phyloP scores from a whole-genome alignment of 345 rosid species.

The Melaleuca alternifolia region DNA sequence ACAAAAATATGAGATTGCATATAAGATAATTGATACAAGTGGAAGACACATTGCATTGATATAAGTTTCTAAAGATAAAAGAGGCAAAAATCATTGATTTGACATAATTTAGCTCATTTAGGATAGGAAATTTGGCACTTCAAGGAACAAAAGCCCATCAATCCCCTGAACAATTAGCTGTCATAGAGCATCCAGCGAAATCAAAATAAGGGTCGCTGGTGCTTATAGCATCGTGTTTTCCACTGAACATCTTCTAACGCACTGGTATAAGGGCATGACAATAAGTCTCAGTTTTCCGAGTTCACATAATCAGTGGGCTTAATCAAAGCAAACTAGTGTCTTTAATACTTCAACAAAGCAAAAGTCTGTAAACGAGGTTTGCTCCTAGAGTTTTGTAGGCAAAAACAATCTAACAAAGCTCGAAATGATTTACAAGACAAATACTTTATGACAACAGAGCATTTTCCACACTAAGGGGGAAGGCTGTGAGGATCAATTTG shows the following conservation, averaged over 20 bases:
- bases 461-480: neutral
- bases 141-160: neutral
- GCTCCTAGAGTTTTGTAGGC: neutral
- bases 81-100: neutral
- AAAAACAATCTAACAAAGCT: neutral
- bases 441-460: neutral
- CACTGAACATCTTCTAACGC: neutral
- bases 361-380: neutral
- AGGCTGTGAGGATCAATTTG: neutral
- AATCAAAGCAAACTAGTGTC: neutral
- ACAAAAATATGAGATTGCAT: constrained; percentile 1
- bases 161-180: neutral
- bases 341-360: neutral
- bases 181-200: neutral
- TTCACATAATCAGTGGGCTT: neutral
- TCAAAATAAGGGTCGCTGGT: neutral
- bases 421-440: neutral
- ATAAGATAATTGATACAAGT: neutral
- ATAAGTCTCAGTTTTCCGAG: neutral
- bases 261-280: neutral
- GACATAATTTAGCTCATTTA: neutral
- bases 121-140: neutral
- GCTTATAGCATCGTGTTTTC: neutral
- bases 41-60: neutral
- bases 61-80: neutral